phyloP scores from a whole-genome alignment of 306 rosid genomes.

The Prunus armeniaca region DNA sequence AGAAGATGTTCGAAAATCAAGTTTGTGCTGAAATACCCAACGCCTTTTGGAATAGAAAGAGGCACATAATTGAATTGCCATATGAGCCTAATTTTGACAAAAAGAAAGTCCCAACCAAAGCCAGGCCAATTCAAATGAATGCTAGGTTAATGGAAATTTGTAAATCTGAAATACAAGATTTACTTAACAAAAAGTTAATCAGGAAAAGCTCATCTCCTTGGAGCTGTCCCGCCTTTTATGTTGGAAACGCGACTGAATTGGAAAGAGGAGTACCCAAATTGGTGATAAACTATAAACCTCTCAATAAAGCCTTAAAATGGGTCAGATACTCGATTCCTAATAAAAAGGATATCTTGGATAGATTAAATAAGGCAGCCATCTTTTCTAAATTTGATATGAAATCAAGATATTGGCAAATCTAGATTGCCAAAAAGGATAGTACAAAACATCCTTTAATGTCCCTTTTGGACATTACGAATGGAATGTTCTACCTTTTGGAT shows the following conservation, averaged over 20 bases:
- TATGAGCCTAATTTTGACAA: too few species aligned
- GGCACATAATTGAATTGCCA: too few species aligned
- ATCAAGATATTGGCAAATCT: background rate
- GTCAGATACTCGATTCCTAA: background rate
- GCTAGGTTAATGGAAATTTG: too few species aligned
- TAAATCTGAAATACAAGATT: too few species aligned
- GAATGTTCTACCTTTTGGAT: too few species aligned
- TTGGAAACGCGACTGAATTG: background rate
- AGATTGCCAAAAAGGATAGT: background rate
- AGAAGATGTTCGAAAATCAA: too few species aligned
- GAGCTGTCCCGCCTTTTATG: background rate
- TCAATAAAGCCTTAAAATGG: background rate
- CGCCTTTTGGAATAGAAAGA: too few species aligned
- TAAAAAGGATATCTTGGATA: too few species aligned
- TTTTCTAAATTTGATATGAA: constrained; percentile 5
- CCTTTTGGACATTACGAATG: constrained; percentile 3
- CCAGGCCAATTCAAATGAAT: too few species aligned
- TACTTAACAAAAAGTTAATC: background rate
- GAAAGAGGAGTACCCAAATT: background rate
- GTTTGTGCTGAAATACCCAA: too few species aligned
- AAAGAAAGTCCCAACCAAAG: too few species aligned
- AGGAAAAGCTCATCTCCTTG: background rate
- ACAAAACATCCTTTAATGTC: background rate
- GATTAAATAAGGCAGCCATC: background rate
- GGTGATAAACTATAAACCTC: background rate